These are phyloP conservation scores for Xerocomellus dryophilus DNA, from an alignment of 768 basidiomycete species.

Conservation along the genomic window DNA sequence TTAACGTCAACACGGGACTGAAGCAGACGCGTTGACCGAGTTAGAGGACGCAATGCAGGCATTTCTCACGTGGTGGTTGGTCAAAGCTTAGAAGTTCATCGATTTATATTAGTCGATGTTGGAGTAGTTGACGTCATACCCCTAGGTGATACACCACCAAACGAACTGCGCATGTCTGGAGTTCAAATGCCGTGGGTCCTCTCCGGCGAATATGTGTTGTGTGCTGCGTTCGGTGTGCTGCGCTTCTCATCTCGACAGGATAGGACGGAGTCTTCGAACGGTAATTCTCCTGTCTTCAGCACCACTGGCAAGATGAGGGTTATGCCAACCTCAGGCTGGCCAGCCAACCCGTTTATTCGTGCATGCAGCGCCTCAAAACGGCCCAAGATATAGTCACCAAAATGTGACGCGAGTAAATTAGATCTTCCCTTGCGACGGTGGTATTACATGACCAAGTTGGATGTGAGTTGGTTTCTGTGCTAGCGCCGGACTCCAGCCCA, in stretches of 20 bases:
- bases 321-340: too few relatives aligned
- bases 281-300: too few relatives aligned
- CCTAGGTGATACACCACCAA: neutral
- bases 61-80: neutral
- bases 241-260: neutral
- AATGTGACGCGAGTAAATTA: too few relatives aligned
- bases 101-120: neutral
- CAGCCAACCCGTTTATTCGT: too few relatives aligned
- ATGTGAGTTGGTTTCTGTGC: too few relatives aligned
- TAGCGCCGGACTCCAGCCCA: too few relatives aligned
- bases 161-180: neutral
- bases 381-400: too few relatives aligned
- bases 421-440: too few relatives aligned
- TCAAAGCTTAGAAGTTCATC: neutral
- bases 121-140: constrained; percentile 2
- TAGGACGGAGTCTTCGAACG: too few relatives aligned
- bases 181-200: neutral
- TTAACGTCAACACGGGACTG: neutral
- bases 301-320: too few relatives aligned
- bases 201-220: neutral
- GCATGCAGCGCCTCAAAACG: too few relatives aligned
- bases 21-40: neutral
- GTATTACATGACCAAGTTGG: too few relatives aligned
- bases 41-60: neutral
- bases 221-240: neutral